Evolutionary conservation across 2,329 filamentous ascomycete genomes (phyloP).

Genomic region (Trichoderma sp.): DNA sequence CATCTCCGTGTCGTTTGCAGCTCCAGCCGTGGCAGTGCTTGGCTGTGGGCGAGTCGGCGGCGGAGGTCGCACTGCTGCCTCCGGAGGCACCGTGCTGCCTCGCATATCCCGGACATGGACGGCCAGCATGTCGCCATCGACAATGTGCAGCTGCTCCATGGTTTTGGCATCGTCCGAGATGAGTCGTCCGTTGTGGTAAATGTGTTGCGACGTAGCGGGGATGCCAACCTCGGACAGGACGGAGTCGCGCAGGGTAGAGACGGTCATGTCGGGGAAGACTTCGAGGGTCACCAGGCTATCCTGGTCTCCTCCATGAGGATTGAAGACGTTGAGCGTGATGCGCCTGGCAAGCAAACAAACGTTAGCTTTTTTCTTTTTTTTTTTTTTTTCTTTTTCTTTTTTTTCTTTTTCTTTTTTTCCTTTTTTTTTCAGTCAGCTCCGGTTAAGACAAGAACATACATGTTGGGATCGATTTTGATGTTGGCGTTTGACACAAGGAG

Average conservation of each 20-base stretch:
- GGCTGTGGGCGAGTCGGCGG: neutral
- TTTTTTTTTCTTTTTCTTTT: no score
- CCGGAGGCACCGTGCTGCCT: conserved; percentile 43
- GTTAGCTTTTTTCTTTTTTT: neutral
- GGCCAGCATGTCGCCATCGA: conserved; percentile 88
- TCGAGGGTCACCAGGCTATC: conserved; percentile 78
- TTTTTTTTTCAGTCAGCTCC: neutral
- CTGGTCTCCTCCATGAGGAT: conserved; percentile 63
- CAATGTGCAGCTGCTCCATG: conserved; percentile 74
- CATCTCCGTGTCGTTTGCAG: conserved; percentile 68
- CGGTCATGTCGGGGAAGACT: conserved; percentile 75
- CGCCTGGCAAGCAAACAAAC: conserved; percentile 54
- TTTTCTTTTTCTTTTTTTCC: no score
- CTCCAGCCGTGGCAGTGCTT: conserved; percentile 28
- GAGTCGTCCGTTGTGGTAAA: conserved; percentile 85
- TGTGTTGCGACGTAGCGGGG: conserved; percentile 68
- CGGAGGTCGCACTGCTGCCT: conserved; percentile 35
- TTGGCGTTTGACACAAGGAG: neutral
- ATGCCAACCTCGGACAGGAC: conserved; percentile 81
- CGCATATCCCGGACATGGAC: conserved; percentile 69
- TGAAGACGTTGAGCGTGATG: conserved; percentile 81
- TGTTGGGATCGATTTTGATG: neutral
- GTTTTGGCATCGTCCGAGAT: conserved; percentile 76
- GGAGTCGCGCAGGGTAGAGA: conserved; percentile 81
- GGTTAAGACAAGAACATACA: conserved; percentile 6